Base-by-base conservation (phyloP, 352 stramenopile species). In the Bremia lactucae region DNA sequence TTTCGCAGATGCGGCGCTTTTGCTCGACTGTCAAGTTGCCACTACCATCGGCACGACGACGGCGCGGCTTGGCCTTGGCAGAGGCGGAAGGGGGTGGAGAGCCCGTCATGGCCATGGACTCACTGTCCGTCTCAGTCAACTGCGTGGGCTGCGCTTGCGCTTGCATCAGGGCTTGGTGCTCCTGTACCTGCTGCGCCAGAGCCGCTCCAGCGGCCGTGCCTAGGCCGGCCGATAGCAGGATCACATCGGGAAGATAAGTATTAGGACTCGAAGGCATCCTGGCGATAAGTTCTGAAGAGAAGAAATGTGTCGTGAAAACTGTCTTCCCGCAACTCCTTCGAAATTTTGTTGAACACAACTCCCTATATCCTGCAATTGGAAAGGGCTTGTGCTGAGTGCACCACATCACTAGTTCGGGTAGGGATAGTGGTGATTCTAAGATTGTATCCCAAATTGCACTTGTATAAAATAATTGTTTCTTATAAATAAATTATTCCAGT, bases 1-100 rank as follows among this genome's bases (percentile, higher is more conserved):
- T 92, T 62, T 89, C 76, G 49, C 76, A 89, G 58, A 92, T 92
- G 52, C 76, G 74, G 15, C 76, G 79, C 71, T 89, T 89, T 61
- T 92, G 79, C 50, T 92, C 76, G 16, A 89, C 75, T 44, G 79
- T 92, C 22, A 92, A 58, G 56, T 92, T 92, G 20, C 79, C 79
- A 36, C 61, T 68, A 21, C 79, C 79, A 18, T 81, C 76, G 16
- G 60, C 60, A 28, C 76, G 70, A 16, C 72, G 66, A 9, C 57
- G 65, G 11, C 62, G 53, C 25, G 40, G 26, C 19, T 51, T 62
- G 25, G 38, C n/a, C 13, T 16, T 29, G 8, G 22, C 25, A 13
- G 19, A 14, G 9, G 19, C n/a, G 10, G 31, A 15, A 14, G 29
- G 14, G 15, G 31, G 15, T 15, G 31, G 19, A 15, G 31, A 9